Percentiles rank a stretch among this genome's conserved stretches.
These are phyloP conservation scores for Aeschynomene evenia DNA, from an alignment of 306 rosid genomes.

Conservation along the genomic window DNA sequence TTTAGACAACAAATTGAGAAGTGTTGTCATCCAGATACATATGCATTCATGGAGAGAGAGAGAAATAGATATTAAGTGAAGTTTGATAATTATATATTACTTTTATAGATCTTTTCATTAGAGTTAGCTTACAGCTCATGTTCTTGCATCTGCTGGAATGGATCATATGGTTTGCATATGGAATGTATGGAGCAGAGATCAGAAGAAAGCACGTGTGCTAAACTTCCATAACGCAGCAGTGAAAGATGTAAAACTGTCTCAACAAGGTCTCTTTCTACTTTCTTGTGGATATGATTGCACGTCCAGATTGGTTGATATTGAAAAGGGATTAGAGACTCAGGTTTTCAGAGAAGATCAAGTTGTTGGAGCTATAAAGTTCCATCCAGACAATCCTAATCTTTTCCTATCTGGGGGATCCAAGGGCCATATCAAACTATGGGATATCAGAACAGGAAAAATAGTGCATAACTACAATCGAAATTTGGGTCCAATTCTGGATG, in stretches of 20 bases:
- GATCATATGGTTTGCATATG: slow-evolving; percentile 73
- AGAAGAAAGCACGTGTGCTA: slow-evolving; percentile 59
- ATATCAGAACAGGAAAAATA: slow-evolving; percentile 62
- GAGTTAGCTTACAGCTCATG: slow-evolving; percentile 86
- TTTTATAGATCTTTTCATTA: slow-evolving; percentile 53
- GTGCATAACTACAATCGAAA: slow-evolving; percentile 60
- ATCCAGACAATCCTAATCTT: slow-evolving; percentile 61
- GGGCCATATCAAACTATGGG: slow-evolving; percentile 81
- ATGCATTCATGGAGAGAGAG: neutral
- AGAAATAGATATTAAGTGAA: slow-evolving; percentile 1
- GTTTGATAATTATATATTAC: slow-evolving; percentile 38
- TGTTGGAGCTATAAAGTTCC: slow-evolving; percentile 71
- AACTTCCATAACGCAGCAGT: slow-evolving; percentile 71
- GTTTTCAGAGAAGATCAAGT: slow-evolving; percentile 67
- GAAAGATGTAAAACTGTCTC: slow-evolving; percentile 84
- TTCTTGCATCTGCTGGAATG: slow-evolving; percentile 97
- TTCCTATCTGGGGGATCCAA: slow-evolving; percentile 81
- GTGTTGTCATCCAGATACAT: neutral
- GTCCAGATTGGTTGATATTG: slow-evolving; percentile 80
- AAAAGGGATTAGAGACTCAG: slow-evolving; percentile 72
- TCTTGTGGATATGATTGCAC: slow-evolving; percentile 86
- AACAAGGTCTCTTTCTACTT: slow-evolving; percentile 59
- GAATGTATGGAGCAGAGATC: slow-evolving; percentile 83
- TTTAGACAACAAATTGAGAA: slow-evolving; percentile 12
- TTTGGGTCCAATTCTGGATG: slow-evolving; percentile 80